Evolutionary conservation across 257 asterid genomes (phyloP).

Genomic region (Capsicum baccatum): DNA sequence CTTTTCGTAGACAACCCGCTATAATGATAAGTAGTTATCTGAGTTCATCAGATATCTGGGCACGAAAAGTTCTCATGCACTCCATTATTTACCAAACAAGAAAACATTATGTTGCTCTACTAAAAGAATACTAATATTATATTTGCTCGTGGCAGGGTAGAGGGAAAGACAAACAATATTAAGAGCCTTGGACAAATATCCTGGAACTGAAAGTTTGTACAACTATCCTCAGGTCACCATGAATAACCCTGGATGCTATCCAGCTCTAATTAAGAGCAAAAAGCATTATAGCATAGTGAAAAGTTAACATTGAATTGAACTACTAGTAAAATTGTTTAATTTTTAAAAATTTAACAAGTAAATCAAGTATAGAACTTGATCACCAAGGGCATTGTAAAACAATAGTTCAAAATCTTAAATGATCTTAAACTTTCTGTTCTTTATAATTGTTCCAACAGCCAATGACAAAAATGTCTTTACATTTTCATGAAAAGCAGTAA

Average conservation of each 20-base stretch:
- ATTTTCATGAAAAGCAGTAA: too few species aligned
- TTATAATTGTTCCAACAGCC: too few species aligned
- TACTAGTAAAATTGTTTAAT: background rate
- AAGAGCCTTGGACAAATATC: background rate
- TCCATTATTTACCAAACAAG: slow-evolving; percentile 68
- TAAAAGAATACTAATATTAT: background rate
- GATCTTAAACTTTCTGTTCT: slow-evolving; percentile 4
- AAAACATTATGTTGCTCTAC: slow-evolving; percentile 82
- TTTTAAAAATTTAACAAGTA: background rate
- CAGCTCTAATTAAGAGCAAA: background rate
- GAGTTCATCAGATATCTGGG: slow-evolving; percentile 88
- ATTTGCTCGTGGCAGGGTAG: background rate
- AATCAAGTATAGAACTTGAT: background rate
- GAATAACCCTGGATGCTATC: background rate
- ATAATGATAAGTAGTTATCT: slow-evolving; percentile 45
- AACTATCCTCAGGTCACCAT: background rate
- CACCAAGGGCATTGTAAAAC: background rate
- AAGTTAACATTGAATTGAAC: slow-evolving; percentile 34
- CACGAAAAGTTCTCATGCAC: slow-evolving; percentile 85
- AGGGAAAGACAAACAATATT: background rate
- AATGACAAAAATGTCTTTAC: too few species aligned
- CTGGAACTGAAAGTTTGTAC: background rate
- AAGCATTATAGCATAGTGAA: background rate
- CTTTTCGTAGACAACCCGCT: slow-evolving; percentile 5
- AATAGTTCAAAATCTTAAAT: background rate